Evolutionary conservation across 441 rosid genomes (phyloP).

Genomic region (Erodium trifolium): DNA sequence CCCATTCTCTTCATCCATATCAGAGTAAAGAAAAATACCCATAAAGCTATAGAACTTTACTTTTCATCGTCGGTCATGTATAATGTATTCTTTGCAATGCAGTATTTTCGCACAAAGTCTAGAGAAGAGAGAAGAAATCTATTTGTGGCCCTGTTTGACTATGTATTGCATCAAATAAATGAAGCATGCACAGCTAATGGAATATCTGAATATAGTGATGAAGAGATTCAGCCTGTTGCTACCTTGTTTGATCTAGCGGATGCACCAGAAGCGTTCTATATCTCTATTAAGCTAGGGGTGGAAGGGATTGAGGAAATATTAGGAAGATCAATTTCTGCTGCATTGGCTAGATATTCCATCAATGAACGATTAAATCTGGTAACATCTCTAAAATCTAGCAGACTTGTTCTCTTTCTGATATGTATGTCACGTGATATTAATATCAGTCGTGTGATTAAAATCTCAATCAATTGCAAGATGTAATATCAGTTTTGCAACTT

Average conservation of each 20-base stretch:
- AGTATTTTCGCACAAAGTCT: constrained; percentile 80
- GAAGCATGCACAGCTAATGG: constrained; percentile 67
- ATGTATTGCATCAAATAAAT: constrained; percentile 76
- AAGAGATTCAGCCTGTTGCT: constrained; percentile 85
- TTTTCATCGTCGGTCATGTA: neutral
- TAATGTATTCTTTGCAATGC: constrained; percentile 26
- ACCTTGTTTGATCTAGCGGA: constrained; percentile 71
- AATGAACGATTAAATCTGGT: constrained; percentile 78
- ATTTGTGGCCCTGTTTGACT: constrained; percentile 76
- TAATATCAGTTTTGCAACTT: constrained; percentile 7
- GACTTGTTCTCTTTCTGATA: too few species aligned
- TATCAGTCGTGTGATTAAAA: too few species aligned
- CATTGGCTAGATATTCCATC: constrained; percentile 71
- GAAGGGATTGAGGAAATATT: constrained; percentile 93
- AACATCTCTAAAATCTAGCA: constrained; percentile 15
- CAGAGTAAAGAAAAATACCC: neutral
- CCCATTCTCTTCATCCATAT: neutral
- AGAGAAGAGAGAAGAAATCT: constrained; percentile 89
- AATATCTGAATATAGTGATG: constrained; percentile 70
- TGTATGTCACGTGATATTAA: too few species aligned
- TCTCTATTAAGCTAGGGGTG: constrained; percentile 87
- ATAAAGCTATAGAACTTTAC: neutral
- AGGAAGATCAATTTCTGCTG: constrained; percentile 76
- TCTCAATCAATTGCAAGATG: neutral
- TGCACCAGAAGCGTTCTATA: constrained; percentile 92